Conservation (phyloP, 2,329 filamentous ascomycete genomes). For the Aspergillus brunneoviolaceus region DNA sequence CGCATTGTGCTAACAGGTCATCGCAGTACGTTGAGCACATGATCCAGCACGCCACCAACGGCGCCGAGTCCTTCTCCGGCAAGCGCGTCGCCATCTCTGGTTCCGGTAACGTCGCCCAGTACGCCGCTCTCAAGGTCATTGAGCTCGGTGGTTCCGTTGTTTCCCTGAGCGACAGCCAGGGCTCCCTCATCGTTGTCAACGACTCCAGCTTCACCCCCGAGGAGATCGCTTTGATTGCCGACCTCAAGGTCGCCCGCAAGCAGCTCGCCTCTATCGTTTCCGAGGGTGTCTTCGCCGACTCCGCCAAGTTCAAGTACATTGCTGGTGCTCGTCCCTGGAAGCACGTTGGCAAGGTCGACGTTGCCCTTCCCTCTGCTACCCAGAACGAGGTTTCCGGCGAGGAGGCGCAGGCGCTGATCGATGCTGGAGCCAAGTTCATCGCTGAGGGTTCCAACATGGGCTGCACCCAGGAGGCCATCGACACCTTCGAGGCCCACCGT, state of each 20-base stretch:
- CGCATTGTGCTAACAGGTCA: background rate
- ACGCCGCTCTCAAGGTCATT: slow-evolving; percentile 92
- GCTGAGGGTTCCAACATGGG: slow-evolving; percentile 99
- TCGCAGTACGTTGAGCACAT: slow-evolving; percentile 78
- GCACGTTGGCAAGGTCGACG: slow-evolving; percentile 84
- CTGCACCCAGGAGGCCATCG: slow-evolving; percentile 92
- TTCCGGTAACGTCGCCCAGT: slow-evolving; percentile 97
- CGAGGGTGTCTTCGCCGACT: slow-evolving; percentile 54
- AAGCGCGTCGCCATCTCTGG: slow-evolving; percentile 96
- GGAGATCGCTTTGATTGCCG: slow-evolving; percentile 75
- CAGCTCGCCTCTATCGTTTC: slow-evolving; percentile 71
- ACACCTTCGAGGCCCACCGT: slow-evolving; percentile 81
- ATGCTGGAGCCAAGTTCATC: slow-evolving; percentile 75
- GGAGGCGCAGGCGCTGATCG: slow-evolving; percentile 80
- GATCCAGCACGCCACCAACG: slow-evolving; percentile 78
- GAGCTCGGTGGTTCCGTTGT: slow-evolving; percentile 92
- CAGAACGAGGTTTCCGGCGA: slow-evolving; percentile 96
- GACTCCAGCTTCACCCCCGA: slow-evolving; percentile 71
- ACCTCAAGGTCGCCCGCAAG: slow-evolving; percentile 83
- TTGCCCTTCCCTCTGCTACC: slow-evolving; percentile 88
- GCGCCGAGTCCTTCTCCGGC: slow-evolving; percentile 79
- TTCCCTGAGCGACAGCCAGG: slow-evolving; percentile 91
- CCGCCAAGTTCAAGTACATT: slow-evolving; percentile 77
- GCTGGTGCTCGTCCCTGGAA: slow-evolving; percentile 86
- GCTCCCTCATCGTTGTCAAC: slow-evolving; percentile 72